Percentiles rank a stretch among this genome's conserved stretches.
These are phyloP conservation scores for Linnemannia zychae DNA, from an alignment of 192 early-diverging fungal species.

Conservation along the genomic window DNA sequence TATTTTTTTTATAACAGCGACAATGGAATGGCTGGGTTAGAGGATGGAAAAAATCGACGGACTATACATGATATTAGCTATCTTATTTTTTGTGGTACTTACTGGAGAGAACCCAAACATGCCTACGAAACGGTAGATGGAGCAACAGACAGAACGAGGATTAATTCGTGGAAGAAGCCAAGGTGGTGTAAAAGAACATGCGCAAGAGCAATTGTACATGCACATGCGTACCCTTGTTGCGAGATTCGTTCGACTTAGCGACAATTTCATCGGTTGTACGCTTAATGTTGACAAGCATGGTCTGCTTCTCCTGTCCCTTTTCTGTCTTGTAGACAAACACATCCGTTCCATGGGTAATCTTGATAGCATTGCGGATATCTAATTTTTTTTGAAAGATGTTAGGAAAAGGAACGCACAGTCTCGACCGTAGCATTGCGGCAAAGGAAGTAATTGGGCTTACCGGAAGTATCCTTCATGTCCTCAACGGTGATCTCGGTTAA, in stretches of 20 bases:
- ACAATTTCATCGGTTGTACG: slow-evolving; percentile 71
- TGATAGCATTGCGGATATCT: slow-evolving; percentile 85
- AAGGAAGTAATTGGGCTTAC: slow-evolving; percentile 40
- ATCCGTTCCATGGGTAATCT: slow-evolving; percentile 84
- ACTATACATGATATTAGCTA: neutral
- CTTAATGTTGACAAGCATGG: slow-evolving; percentile 69
- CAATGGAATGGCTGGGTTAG: too few species aligned
- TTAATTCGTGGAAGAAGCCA: neutral
- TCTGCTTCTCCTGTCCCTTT: slow-evolving; percentile 77
- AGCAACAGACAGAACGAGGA: neutral
- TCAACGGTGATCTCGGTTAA: slow-evolving; percentile 85
- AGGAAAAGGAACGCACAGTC: neutral
- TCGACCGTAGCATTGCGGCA: neutral
- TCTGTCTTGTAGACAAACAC: slow-evolving; percentile 80
- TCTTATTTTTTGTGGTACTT: neutral
- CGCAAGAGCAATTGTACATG: neutral
- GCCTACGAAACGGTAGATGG: slow-evolving; percentile 1
- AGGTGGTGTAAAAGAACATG: neutral
- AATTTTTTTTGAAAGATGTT: neutral
- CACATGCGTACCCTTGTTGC: slow-evolving; percentile 25
- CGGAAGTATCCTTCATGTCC: slow-evolving; percentile 86
- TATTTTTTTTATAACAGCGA: slow-evolving; percentile 5
- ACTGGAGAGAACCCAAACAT: slow-evolving; percentile 42
- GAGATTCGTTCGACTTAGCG: slow-evolving; percentile 48
- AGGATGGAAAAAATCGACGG: too few species aligned